Evolutionary conservation across 2,329 filamentous ascomycete species (phyloP), one percentile per base, ranked within the genome.

Genomic region (Cladosporium sp.): DNA sequence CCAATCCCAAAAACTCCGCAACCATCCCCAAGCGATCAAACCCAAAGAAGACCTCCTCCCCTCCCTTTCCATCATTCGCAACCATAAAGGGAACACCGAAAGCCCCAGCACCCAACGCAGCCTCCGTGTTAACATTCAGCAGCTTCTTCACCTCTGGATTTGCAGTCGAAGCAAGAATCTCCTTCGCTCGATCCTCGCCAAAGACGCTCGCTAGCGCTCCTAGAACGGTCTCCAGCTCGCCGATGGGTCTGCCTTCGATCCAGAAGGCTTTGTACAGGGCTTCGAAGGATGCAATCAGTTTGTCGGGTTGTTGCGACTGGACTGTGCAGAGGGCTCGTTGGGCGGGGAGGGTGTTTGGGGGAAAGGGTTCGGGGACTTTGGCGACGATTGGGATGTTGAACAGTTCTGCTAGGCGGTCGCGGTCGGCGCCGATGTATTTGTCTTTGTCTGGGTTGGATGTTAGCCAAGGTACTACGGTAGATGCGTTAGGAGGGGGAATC

Each of bases 21-120:
- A 86, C 71, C 64, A 80, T 77, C 1, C 79, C 83, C 42, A 86
- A 62, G 68, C 84, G 82, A 72, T 86, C 83, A 13, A 86, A 77
- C 0, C 83, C 83, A 80, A 81, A 86, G 63, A 81, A 85, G 0
- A 70, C 70, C 61, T 85, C 81, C 36, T 68, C 82, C 64, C 80
- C 70, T 0, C 82, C 83, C 51, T 80, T 71, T 6, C 68, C 52
- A 67, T 85, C 82, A 49, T 77, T 82, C 54, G 81, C 83, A 53
- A 75, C 70, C 65, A 84, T 82, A 78, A 81, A 86, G 2, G 83
- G 83, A 54, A 86, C 65, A 1, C 83, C 83, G 73, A 87, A 87
- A 1, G 80, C 81, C 1, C 82, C 83, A 22, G 78, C 74, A 22
- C 71, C 69, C 22, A 85, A 73, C 1, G 82, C 80, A 51, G 67